Evolutionary conservation across 805 yeast genomes (phyloP).

Genomic region (Candida nemodendra): DNA sequence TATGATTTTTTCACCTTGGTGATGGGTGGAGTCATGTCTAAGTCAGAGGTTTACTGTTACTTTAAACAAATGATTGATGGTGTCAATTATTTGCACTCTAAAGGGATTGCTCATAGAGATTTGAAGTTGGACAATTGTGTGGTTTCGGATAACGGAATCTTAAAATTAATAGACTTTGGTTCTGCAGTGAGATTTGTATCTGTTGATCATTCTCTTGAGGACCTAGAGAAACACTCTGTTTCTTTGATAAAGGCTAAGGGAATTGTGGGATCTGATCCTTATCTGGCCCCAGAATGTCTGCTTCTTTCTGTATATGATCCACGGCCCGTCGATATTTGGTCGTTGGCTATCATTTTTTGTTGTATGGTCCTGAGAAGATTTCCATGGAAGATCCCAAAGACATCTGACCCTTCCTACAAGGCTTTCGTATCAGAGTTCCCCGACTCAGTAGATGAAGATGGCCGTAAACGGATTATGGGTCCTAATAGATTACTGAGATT

Average conservation of each 20-base stretch:
- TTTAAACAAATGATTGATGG: slow-evolving; percentile 80
- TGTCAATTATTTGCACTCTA: slow-evolving; percentile 67
- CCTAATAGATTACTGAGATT: slow-evolving; percentile 70
- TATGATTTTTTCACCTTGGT: slow-evolving; percentile 91
- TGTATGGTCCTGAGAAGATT: slow-evolving; percentile 85
- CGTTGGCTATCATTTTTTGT: slow-evolving; percentile 86
- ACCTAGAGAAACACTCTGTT: slow-evolving; percentile 35
- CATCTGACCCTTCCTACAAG: slow-evolving; percentile 69
- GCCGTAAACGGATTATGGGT: slow-evolving; percentile 41
- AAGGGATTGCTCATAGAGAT: slow-evolving; percentile 92
- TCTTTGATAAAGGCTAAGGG: slow-evolving; percentile 68
- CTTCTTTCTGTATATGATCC: slow-evolving; percentile 65
- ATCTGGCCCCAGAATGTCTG: slow-evolving; percentile 89
- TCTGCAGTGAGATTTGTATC: slow-evolving; percentile 77
- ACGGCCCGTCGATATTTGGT: slow-evolving; percentile 88
- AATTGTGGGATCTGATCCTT: slow-evolving; percentile 94
- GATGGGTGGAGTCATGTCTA: slow-evolving; percentile 79
- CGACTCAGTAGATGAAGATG: slow-evolving; percentile 27
- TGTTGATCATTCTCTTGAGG: slow-evolving; percentile 25
- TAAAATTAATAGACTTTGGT: slow-evolving; percentile 92
- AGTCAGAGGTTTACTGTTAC: slow-evolving; percentile 72
- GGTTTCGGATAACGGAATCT: slow-evolving; percentile 66
- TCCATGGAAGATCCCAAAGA: slow-evolving; percentile 95
- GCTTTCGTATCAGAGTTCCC: slow-evolving; percentile 47
- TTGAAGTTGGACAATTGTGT: slow-evolving; percentile 92